Base-by-base conservation (phyloP, 257 asterid genomes). In the Paraleonurus japonicus region DNA sequence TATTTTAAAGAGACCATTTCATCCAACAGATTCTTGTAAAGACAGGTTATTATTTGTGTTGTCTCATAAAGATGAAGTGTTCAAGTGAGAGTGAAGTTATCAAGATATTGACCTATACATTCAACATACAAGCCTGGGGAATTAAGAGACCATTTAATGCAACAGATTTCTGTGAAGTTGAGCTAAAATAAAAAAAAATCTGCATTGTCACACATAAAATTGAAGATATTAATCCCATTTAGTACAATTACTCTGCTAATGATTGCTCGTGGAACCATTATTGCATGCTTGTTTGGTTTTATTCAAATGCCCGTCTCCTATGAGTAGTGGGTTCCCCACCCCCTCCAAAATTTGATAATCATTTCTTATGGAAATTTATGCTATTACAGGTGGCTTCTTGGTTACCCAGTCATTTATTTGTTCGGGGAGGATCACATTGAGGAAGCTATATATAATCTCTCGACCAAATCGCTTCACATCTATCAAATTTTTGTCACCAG, bases 391-490 rank as follows among this genome's bases (percentile, higher is more conserved):
- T 91, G 97, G 97, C 84, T 91, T 75, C 96, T 91, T 77, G 95
- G 96, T 50, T 91, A 91, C 82, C 97, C 97, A 0, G 91, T 89
- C 43, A 82, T 91, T 22, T 91, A 91, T 76, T 78, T 87, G 45
- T 84, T 91, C 70, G 80, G 88, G 35, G 78, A 80, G 83, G 85
- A 86, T 39, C 84, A 82, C 33, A 86, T 91, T 57, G 86, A 87
- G 75, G 84, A 64, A 59, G 97, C 96, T 74, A 73, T 91, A 55
- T 78, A 63, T 60, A 91, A 85, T 73, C 97, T 91, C 68, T 91
- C 97, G 33, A 84, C 92, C 77, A 84, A 82, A 82, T 80, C 86
- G 30, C 88, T 90, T 27, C 88, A 90, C 80, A 75, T 88, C 62
- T 90, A 85, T 78, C 93, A 90, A 73, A 50, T 90, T 70, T 75